phyloP scores from a whole-genome alignment of 352 stramenopile genomes.

The Pseudoperonospora humuli region DNA sequence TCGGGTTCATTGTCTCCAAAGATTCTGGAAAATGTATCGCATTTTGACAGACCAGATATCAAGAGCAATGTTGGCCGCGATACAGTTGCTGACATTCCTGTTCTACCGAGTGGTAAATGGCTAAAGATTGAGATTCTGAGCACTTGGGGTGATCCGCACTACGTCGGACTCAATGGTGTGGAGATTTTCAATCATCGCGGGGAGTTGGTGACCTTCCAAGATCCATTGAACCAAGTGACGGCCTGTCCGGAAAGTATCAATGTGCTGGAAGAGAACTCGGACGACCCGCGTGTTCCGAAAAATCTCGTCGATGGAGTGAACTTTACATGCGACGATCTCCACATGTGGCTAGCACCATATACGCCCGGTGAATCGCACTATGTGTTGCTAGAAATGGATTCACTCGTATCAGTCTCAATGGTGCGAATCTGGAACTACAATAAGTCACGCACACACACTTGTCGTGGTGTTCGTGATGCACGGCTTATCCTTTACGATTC shows the following conservation, averaged over 20 bases:
- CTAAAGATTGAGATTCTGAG: too few relatives aligned
- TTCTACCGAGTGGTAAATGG: slow-evolving; percentile 49
- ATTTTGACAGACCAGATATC: too few relatives aligned
- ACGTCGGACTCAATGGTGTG: slow-evolving; percentile 86
- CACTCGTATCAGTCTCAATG: slow-evolving; percentile 51
- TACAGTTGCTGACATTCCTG: slow-evolving; percentile 32
- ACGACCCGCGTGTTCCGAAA: slow-evolving; percentile 59
- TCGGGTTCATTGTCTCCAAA: too few relatives aligned
- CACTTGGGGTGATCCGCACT: slow-evolving; percentile 85
- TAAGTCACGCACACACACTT: slow-evolving; percentile 83
- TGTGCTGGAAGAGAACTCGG: slow-evolving; percentile 83
- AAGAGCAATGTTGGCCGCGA: too few relatives aligned
- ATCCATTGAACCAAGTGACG: too few relatives aligned
- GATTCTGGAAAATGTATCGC: background rate
- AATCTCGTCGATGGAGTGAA: slow-evolving; percentile 85
- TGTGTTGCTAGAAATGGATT: slow-evolving; percentile 46
- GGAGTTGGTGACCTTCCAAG: too few relatives aligned
- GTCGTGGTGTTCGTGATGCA: slow-evolving; percentile 52
- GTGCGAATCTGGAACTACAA: slow-evolving; percentile 91
- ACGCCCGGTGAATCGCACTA: slow-evolving; percentile 42
- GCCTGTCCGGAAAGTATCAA: slow-evolving; percentile 82
- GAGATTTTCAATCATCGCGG: slow-evolving; percentile 81
- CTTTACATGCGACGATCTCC: slow-evolving; percentile 85
- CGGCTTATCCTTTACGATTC: slow-evolving; percentile 42
- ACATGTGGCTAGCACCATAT: slow-evolving; percentile 88